phyloP scores from a whole-genome alignment of 108 stramenopile genomes.

The Nitzschia sp. region DNA sequence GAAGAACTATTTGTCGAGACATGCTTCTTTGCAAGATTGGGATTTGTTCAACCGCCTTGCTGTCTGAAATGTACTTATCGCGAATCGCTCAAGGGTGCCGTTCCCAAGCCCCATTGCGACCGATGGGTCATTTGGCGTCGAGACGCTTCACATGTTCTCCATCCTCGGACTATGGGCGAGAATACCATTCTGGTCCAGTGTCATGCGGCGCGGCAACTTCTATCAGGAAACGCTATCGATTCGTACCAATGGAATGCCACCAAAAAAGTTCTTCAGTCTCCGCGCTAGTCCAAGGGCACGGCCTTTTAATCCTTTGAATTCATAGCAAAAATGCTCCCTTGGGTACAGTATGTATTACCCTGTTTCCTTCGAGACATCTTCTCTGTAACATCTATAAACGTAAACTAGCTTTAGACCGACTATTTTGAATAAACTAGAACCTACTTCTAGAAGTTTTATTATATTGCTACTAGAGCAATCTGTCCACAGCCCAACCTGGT shows the following conservation, averaged over 20 bases:
- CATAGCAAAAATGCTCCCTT: too few relatives aligned
- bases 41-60: constrained; percentile 76
- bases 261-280: constrained; percentile 13
- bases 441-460: too few relatives aligned
- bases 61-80: constrained; percentile 71
- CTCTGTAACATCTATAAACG: background rate
- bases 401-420: too few relatives aligned
- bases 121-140: constrained; percentile 60
- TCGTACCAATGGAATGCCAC: constrained; percentile 35
- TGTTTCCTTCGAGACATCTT: too few relatives aligned
- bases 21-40: constrained; percentile 85
- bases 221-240: constrained; percentile 54
- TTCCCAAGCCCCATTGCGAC: constrained; percentile 9
- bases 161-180: constrained; percentile 51
- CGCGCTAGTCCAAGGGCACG: background rate
- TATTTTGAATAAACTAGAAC: too few relatives aligned
- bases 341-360: too few relatives aligned
- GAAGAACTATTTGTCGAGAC: constrained; percentile 55
- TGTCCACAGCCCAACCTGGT: too few relatives aligned
- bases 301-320: too few relatives aligned
- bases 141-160: constrained; percentile 59
- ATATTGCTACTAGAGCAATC: too few relatives aligned
- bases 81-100: constrained; percentile 21
- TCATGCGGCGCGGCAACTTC: constrained; percentile 49
- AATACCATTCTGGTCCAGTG: constrained; percentile 67